phyloP scores from a whole-genome alignment of 768 basidiomycete genomes.

The Candolleomyces efflorescens region DNA sequence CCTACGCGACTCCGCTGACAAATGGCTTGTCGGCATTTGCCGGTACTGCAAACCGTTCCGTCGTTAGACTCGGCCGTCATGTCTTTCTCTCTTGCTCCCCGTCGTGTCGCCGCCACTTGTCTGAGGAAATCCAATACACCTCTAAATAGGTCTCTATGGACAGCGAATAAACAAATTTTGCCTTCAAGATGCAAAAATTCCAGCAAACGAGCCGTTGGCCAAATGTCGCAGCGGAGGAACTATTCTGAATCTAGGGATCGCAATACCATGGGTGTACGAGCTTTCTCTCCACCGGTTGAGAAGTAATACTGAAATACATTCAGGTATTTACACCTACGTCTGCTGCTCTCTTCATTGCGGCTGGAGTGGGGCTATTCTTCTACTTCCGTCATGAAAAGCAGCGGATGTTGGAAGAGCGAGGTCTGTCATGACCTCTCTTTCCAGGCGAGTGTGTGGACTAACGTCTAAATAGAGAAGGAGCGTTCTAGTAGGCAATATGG shows the following conservation, averaged over 20 bases:
- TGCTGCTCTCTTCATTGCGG: slow-evolving; percentile 77
- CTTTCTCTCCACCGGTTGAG: background rate
- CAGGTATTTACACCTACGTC: slow-evolving; percentile 93
- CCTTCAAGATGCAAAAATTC: background rate
- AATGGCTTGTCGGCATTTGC: background rate
- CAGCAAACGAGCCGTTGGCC: background rate
- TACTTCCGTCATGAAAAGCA: slow-evolving; percentile 91
- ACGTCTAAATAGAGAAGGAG: slow-evolving; percentile 57
- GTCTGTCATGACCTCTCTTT: slow-evolving; percentile 36
- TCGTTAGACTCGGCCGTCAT: background rate
- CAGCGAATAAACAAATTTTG: background rate
- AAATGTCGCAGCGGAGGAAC: slow-evolving; percentile 13
- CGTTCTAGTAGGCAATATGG: slow-evolving; percentile 71
- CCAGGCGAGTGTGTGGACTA: slow-evolving; percentile 2
- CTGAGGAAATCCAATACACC: background rate
- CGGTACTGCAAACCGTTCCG: background rate
- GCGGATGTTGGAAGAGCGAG: slow-evolving; percentile 68
- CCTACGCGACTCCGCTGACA: background rate
- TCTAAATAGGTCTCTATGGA: background rate
- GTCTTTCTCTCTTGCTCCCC: slow-evolving; percentile 1
- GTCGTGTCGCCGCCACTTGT: background rate
- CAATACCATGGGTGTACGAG: slow-evolving; percentile 29
- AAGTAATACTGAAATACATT: background rate
- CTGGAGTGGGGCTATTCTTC: slow-evolving; percentile 76
- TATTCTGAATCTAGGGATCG: slow-evolving; percentile 28